phyloP scores from a whole-genome alignment of 2,329 filamentous ascomycete species.

The Drechslerella coelobrocha region DNA sequence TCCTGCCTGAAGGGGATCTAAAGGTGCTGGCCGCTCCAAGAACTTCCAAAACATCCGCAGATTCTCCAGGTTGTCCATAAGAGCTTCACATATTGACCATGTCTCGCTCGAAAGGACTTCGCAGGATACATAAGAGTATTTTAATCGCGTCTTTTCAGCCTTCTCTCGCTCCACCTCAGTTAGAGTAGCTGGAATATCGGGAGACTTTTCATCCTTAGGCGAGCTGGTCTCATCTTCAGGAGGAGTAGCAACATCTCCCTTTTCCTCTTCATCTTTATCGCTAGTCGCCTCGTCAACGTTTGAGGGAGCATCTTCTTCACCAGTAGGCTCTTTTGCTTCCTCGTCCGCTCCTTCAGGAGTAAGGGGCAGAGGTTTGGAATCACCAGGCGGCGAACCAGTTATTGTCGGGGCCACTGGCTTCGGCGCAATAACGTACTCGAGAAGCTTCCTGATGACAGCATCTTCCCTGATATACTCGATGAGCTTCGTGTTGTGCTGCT shows the following conservation, averaged over 20 bases:
- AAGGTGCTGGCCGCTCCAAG: conserved; percentile 78
- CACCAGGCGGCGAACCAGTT: conserved; percentile 28
- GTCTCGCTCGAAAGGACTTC: conserved; percentile 95
- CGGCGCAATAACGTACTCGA: conserved; percentile 89
- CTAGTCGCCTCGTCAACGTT: conserved; percentile 63
- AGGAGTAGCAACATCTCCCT: conserved; percentile 13
- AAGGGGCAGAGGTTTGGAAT: conserved; percentile 55
- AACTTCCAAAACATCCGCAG: conserved; percentile 91
- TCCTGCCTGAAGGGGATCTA: conserved; percentile 91
- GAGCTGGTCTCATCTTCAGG: conserved; percentile 37
- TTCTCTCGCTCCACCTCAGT: conserved; percentile 70
- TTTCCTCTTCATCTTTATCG: conserved; percentile 61
- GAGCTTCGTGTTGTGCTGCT: conserved; percentile 96
- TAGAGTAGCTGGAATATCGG: conserved; percentile 58
- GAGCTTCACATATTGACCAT: conserved; percentile 92
- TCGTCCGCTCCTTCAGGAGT: conserved; percentile 36
- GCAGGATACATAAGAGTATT: conserved; percentile 90
- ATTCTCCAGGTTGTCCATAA: conserved; percentile 81
- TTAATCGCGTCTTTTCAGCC: conserved; percentile 86
- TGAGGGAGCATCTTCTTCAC: conserved; percentile 61
- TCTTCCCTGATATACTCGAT: conserved; percentile 94
- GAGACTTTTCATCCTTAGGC: conserved; percentile 50
- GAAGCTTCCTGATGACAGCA: conserved; percentile 78
- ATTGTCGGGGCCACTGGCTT: conserved; percentile 59
- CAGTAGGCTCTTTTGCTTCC: conserved; percentile 60